Evolutionary conservation across 169 alveolate genomes (phyloP).

Genomic region (Eimeria sp.): DNA sequence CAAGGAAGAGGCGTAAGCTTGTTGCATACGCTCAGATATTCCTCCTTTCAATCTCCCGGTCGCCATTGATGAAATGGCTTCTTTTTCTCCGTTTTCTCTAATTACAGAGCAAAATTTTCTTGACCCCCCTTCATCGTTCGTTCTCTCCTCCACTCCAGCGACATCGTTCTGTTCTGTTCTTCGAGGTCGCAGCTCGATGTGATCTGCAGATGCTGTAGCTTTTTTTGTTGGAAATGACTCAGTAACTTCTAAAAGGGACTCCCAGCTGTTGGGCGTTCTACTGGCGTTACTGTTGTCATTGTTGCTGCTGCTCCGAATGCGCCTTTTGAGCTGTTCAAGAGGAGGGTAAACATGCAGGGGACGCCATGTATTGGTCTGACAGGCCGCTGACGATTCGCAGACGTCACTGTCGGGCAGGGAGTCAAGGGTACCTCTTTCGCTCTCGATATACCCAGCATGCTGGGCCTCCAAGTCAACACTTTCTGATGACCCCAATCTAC

Average conservation of each 20-base stretch:
- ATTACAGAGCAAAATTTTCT: not conserved
- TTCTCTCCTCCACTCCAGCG: not conserved
- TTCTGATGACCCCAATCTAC: not conserved
- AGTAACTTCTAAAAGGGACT: slow-evolving; percentile 33
- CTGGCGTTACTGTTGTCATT: not conserved
- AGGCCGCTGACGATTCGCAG: slow-evolving; percentile 28
- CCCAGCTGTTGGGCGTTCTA: slow-evolving; percentile 42
- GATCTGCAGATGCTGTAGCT: not conserved
- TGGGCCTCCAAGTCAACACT: slow-evolving; percentile 42
- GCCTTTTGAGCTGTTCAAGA: slow-evolving; percentile 4
- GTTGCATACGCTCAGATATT: slow-evolving; percentile 40
- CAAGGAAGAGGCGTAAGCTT: slow-evolving; percentile 38
- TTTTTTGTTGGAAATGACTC: not conserved
- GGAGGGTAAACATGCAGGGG: slow-evolving; percentile 35
- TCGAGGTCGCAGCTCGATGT: not conserved
- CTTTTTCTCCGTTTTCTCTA: not conserved
- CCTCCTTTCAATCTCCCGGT: slow-evolving; percentile 1
- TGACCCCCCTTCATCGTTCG: not conserved
- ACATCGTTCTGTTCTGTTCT: not conserved
- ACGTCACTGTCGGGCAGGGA: slow-evolving; percentile 60
- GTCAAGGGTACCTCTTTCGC: slow-evolving; percentile 49
- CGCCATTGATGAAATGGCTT: slow-evolving; percentile 29
- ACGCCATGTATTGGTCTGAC: not conserved
- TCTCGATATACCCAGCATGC: not conserved
- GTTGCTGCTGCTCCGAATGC: not conserved